phyloP scores from a whole-genome alignment of 2,329 filamentous ascomycete genomes.

The Drechslerella coelobrocha region DNA sequence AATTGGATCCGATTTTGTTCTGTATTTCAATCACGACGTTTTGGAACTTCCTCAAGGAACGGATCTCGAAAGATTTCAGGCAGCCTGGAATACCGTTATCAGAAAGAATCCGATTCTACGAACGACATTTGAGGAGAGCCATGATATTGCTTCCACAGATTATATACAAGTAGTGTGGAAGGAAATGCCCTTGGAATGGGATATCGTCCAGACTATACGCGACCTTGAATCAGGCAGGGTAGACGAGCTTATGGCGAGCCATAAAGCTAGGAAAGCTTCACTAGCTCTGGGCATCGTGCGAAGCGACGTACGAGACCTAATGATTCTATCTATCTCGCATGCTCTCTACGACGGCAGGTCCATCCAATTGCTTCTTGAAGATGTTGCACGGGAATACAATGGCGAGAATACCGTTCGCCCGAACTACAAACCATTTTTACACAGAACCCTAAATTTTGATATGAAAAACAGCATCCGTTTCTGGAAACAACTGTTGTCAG shows the following conservation, averaged over 20 bases:
- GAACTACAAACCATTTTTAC: conserved; percentile 62
- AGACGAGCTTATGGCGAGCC: conserved; percentile 44
- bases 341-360: conserved; percentile 92
- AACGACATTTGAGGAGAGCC: conserved; percentile 68
- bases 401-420: conserved; percentile 60
- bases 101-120: conserved; percentile 72
- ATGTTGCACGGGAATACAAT: conserved; percentile 72
- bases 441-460: conserved; percentile 58
- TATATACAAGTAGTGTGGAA: conserved; percentile 66
- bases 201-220: conserved; percentile 50
- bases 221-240: conserved; percentile 30
- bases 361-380: conserved; percentile 73
- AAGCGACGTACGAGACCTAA: conserved; percentile 57
- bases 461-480: conserved; percentile 66
- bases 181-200: conserved; percentile 57
- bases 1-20: conserved; percentile 72
- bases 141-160: conserved; percentile 63
- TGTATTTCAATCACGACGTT: conserved; percentile 87
- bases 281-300: conserved; percentile 57
- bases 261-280: conserved; percentile 57
- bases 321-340: conserved; percentile 75
- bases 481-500: conserved; percentile 74
- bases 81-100: conserved; percentile 70
- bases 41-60: conserved; percentile 66
- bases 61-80: conserved; percentile 65